These are phyloP conservation scores for Botryosphaeria agaves DNA, from an alignment of 2,329 filamentous ascomycete species.

Conservation along the genomic window DNA sequence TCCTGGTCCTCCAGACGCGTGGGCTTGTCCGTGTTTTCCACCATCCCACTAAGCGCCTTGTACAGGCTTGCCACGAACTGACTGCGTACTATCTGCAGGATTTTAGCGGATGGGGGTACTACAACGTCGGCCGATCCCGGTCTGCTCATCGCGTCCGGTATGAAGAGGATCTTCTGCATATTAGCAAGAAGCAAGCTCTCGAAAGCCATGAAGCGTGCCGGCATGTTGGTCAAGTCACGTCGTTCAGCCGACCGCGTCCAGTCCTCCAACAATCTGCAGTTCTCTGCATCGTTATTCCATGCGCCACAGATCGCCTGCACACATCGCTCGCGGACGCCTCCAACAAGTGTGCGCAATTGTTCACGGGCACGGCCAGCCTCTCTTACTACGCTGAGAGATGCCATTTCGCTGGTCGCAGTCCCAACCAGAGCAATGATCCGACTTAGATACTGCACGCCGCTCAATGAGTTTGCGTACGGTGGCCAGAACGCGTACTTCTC, in stretches of 20 bases:
- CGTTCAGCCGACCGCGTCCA: slow-evolving; percentile 75
- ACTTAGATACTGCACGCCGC: slow-evolving; percentile 77
- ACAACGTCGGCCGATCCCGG: slow-evolving; percentile 61
- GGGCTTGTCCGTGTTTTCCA: slow-evolving; percentile 80
- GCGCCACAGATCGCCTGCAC: slow-evolving; percentile 72
- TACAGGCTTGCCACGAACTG: slow-evolving; percentile 92
- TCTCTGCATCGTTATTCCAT: slow-evolving; percentile 88
- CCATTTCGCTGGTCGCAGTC: slow-evolving; percentile 75
- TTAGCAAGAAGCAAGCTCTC: slow-evolving; percentile 66
- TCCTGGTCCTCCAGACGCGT: slow-evolving; percentile 42
- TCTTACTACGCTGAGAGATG: slow-evolving; percentile 51
- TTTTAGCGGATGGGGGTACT: slow-evolving; percentile 66
- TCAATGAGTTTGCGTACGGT: slow-evolving; percentile 78
- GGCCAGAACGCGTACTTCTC: slow-evolving; percentile 96
- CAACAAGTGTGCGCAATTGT: slow-evolving; percentile 57
- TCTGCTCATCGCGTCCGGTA: slow-evolving; percentile 68
- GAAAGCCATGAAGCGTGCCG: slow-evolving; percentile 67
- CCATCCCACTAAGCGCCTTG: slow-evolving; percentile 85
- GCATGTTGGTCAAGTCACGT: slow-evolving; percentile 82
- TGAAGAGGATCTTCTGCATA: slow-evolving; percentile 91
- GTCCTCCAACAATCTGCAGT: slow-evolving; percentile 81
- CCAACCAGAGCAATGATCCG: slow-evolving; percentile 70
- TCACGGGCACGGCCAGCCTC: slow-evolving; percentile 42
- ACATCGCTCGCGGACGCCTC: slow-evolving; percentile 64
- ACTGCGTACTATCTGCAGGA: slow-evolving; percentile 76